Conservation (phyloP, 331 rosid species). For the Saraca asoca region DNA sequence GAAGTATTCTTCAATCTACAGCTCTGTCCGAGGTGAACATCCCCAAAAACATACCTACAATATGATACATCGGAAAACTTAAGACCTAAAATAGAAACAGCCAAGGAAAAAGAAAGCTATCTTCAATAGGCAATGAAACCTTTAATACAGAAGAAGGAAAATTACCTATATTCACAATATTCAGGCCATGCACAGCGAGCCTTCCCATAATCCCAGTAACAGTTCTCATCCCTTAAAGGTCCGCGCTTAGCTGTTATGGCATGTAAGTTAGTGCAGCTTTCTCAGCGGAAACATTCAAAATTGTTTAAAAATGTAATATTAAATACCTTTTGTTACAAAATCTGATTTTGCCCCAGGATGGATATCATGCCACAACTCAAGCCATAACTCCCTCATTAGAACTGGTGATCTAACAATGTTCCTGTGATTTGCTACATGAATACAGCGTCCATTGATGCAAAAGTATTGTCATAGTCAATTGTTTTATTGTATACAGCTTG, state of each 20-base stretch:
- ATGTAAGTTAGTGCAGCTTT: conserved; percentile 27
- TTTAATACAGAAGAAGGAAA: conserved; percentile 26
- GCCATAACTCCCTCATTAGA: conserved; percentile 97
- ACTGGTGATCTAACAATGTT: conserved; percentile 91
- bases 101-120: background rate
- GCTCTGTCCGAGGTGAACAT: conserved; percentile 98
- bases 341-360: conserved; percentile 73
- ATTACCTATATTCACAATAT: conserved; percentile 93
- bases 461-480: conserved; percentile 22
- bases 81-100: background rate
- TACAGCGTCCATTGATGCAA: conserved; percentile 39
- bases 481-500: conserved; percentile 11
- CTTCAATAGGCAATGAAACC: conserved; percentile 14
- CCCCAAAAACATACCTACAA: conserved; percentile 87
- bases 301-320: background rate
- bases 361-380: conserved; percentile 93
- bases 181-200: conserved; percentile 98
- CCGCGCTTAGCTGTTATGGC: conserved; percentile 85
- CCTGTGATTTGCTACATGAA: conserved; percentile 90
- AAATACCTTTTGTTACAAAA: conserved; percentile 84
- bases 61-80: conserved; percentile 29
- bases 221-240: conserved; percentile 87
- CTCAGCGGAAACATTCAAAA: conserved; percentile 34
- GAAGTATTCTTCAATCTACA: conserved; percentile 79
- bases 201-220: conserved; percentile 99